phyloP scores from a whole-genome alignment of 768 basidiomycete species.

The Termitomyces sp. region DNA sequence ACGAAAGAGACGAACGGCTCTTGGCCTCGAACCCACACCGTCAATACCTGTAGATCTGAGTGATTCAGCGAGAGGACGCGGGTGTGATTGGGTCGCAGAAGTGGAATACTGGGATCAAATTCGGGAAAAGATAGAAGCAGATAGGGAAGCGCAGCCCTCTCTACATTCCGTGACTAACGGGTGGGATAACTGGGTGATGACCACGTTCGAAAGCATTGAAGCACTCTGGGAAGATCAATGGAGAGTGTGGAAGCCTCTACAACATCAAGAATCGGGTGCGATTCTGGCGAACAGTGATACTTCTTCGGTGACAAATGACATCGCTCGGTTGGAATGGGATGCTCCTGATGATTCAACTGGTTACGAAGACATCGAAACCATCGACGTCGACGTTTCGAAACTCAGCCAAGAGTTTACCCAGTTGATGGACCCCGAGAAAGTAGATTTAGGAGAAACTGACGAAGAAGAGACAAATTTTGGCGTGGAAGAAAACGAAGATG shows the following conservation, averaged over 20 bases:
- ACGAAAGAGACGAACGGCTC: constrained; percentile 61
- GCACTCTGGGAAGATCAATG: constrained; percentile 73
- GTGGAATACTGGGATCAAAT: constrained; percentile 76
- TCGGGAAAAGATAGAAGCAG: constrained; percentile 54
- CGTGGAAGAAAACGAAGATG: constrained; percentile 27
- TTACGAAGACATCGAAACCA: constrained; percentile 20
- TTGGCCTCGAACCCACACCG: constrained; percentile 71
- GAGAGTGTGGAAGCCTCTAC: constrained; percentile 53
- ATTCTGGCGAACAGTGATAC: neutral
- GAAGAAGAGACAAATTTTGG: constrained; percentile 17
- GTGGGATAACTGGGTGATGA: constrained; percentile 81
- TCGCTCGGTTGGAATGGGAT: neutral
- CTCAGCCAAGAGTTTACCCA: constrained; percentile 48
- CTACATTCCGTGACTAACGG: constrained; percentile 19
- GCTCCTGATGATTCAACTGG: constrained; percentile 1
- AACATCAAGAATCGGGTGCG: neutral
- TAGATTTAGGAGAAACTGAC: constrained; percentile 26
- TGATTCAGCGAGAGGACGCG: constrained; percentile 53
- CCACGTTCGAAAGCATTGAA: constrained; percentile 88
- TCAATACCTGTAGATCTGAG: constrained; percentile 69
- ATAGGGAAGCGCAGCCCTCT: constrained; percentile 19
- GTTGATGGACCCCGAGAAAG: constrained; percentile 29
- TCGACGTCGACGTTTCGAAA: constrained; percentile 52
- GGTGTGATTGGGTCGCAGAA: constrained; percentile 70
- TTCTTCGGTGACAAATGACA: neutral